These are phyloP conservation scores for Lizonia empirigonia DNA, from an alignment of 2,329 filamentous ascomycete species.

Conservation along the genomic window DNA sequence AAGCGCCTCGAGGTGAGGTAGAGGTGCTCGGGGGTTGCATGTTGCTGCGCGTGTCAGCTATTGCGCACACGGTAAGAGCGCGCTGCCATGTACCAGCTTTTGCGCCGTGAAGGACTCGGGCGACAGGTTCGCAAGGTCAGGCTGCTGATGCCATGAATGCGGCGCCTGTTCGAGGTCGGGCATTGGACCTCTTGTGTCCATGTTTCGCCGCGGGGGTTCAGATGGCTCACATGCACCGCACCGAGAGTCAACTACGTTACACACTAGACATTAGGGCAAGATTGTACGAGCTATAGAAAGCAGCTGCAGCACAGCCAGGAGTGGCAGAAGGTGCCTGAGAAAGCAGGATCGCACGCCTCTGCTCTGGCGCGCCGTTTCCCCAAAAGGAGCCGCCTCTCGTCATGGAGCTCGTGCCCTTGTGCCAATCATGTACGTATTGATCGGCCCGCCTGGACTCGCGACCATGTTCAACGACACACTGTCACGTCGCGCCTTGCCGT, in stretches of 20 bases:
- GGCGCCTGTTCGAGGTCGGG: slow-evolving; percentile 28
- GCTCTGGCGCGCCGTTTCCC: slow-evolving; percentile 5
- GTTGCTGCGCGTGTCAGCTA: slow-evolving; percentile 52
- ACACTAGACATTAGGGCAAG: slow-evolving; percentile 23
- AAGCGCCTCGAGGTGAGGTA: slow-evolving; percentile 65
- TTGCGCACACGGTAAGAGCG: background rate
- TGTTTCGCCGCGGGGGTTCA: slow-evolving; percentile 23
- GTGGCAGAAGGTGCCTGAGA: slow-evolving; percentile 10
- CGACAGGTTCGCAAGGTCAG: slow-evolving; percentile 46
- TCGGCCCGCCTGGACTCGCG: slow-evolving; percentile 10
- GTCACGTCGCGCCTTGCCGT: background rate
- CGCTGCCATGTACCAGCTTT: slow-evolving; percentile 53
- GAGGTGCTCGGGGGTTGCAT: slow-evolving; percentile 66
- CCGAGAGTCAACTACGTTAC: slow-evolving; percentile 19
- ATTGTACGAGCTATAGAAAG: slow-evolving; percentile 20
- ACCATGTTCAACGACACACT: slow-evolving; percentile 6
- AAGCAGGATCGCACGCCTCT: slow-evolving; percentile 19
- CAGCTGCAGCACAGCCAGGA: slow-evolving; percentile 24
- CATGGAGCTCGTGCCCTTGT: slow-evolving; percentile 32
- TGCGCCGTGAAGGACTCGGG: slow-evolving; percentile 60
- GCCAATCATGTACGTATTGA: slow-evolving; percentile 28
- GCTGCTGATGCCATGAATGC: slow-evolving; percentile 43
- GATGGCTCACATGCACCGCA: slow-evolving; percentile 19
- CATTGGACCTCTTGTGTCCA: slow-evolving; percentile 35
- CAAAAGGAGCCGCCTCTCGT: slow-evolving; percentile 24